Evolutionary conservation across 768 basidiomycete species (phyloP).

Genomic region (Dictyophora rubrovolvata): DNA sequence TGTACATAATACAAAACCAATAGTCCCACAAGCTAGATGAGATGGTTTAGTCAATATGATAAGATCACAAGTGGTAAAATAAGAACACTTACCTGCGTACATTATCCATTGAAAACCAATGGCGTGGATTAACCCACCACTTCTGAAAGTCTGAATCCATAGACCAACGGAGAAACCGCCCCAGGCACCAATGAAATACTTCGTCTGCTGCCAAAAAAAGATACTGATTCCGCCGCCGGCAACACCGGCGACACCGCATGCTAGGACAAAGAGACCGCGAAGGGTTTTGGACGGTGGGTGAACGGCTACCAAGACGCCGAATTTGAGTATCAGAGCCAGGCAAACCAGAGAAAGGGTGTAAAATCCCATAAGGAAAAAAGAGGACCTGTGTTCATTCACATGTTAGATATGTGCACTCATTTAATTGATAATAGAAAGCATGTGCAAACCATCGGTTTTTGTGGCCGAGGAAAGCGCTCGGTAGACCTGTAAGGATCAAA

Average conservation of each 20-base stretch:
- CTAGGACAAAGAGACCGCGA: constrained; percentile 84
- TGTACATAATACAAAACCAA: constrained; percentile 76
- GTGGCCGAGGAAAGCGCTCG: constrained; percentile 85
- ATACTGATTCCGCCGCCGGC: constrained; percentile 79
- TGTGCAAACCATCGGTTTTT: constrained; percentile 81
- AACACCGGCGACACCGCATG: constrained; percentile 68
- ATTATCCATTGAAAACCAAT: constrained; percentile 84
- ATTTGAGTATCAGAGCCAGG: constrained; percentile 78
- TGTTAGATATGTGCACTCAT: constrained; percentile 13
- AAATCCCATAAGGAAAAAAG: constrained; percentile 88
- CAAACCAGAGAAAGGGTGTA: constrained; percentile 82
- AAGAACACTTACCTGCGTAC: constrained; percentile 54
- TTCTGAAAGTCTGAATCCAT: constrained; percentile 77
- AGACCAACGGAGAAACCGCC: constrained; percentile 82
- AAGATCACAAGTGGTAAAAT: not conserved
- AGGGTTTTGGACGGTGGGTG: constrained; percentile 71
- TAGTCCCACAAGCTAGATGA: constrained; percentile 51
- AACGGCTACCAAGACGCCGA: constrained; percentile 76
- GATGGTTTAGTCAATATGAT: constrained; percentile 7
- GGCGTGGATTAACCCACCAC: constrained; percentile 70
- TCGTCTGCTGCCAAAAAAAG: constrained; percentile 87
- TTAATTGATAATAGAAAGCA: constrained; percentile 3
- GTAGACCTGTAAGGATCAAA: constrained; percentile 82
- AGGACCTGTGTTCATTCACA: constrained; percentile 48
- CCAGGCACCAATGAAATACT: constrained; percentile 58